phyloP scores from a whole-genome alignment of 2,329 filamentous ascomycete genomes.

The Fonsecaea pugnacius region DNA sequence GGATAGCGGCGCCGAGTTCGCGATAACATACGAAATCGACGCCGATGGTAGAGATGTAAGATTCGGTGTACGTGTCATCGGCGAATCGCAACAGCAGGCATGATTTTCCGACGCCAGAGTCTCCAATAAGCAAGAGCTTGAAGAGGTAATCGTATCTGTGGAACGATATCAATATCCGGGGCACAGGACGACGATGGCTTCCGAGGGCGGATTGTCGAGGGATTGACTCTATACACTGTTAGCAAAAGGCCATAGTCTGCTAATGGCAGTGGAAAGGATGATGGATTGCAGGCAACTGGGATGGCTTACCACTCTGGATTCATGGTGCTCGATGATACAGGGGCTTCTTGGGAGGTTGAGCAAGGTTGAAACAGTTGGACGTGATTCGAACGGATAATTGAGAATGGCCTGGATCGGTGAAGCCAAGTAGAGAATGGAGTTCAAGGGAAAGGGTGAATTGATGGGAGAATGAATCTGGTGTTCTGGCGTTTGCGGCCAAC shows the following conservation, averaged over 20 bases:
- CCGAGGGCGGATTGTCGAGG: background rate
- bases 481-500: constrained; percentile 19
- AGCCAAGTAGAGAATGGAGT: constrained; percentile 13
- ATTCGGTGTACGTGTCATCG: constrained; percentile 98
- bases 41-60: constrained; percentile 99
- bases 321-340: constrained; percentile 45
- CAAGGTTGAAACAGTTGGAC: background rate
- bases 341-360: constrained; percentile 7
- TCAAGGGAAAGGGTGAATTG: constrained; percentile 10
- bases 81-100: constrained; percentile 97
- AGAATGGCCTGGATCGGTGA: background rate
- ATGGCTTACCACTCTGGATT: constrained; percentile 55
- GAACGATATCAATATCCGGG: constrained; percentile 22
- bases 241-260: background rate
- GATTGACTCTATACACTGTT: constrained; percentile 22
- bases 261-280: constrained; percentile 5
- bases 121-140: constrained; percentile 99
- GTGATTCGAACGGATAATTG: background rate
- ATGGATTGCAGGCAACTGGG: constrained; percentile 7
- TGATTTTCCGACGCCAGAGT: constrained; percentile 99
- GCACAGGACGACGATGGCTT: background rate
- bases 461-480: constrained; percentile 11
- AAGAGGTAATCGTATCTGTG: constrained; percentile 99
- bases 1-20: background rate
- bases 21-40: constrained; percentile 83